These are phyloP conservation scores for Zymoseptoria tritici DNA, from an alignment of 2,329 filamentous ascomycete species.

Conservation along the genomic window DNA sequence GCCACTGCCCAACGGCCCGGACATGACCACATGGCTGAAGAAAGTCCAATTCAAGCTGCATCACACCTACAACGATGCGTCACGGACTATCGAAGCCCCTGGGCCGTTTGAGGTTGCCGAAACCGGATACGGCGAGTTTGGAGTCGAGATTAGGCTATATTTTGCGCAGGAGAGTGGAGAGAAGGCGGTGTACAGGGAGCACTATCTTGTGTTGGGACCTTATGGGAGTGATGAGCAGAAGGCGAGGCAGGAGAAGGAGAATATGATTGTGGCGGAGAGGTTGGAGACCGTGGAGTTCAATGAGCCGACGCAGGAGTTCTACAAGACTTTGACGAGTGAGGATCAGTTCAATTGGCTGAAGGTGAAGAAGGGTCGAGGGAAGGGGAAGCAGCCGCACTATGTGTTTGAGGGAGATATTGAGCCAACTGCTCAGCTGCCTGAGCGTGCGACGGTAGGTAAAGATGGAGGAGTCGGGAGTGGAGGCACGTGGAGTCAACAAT, in stretches of 20 bases:
- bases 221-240: conserved; percentile 70
- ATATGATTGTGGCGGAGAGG: conserved; percentile 66
- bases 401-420: conserved; percentile 49
- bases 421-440: conserved; percentile 68
- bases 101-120: conserved; percentile 79
- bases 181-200: conserved; percentile 93
- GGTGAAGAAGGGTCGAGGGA: conserved; percentile 52
- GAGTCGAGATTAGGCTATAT: conserved; percentile 90
- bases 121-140: conserved; percentile 97
- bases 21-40: conserved; percentile 91
- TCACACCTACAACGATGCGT: conserved; percentile 88
- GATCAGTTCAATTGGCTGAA: conserved; percentile 48
- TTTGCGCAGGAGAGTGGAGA: conserved; percentile 82
- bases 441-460: conserved; percentile 58
- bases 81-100: conserved; percentile 69
- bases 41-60: conserved; percentile 98
- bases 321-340: conserved; percentile 73
- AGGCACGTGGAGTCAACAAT: conserved; percentile 43
- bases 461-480: conserved; percentile 57
- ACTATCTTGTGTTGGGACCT: conserved; percentile 83
- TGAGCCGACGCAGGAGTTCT: conserved; percentile 89
- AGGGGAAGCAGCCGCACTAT: conserved; percentile 40
- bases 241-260: conserved; percentile 57
- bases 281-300: conserved; percentile 97
- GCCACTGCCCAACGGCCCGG: conserved; percentile 72